phyloP scores from a whole-genome alignment of 2,329 filamentous ascomycete species.

The Basipetospora chlamydospora region DNA sequence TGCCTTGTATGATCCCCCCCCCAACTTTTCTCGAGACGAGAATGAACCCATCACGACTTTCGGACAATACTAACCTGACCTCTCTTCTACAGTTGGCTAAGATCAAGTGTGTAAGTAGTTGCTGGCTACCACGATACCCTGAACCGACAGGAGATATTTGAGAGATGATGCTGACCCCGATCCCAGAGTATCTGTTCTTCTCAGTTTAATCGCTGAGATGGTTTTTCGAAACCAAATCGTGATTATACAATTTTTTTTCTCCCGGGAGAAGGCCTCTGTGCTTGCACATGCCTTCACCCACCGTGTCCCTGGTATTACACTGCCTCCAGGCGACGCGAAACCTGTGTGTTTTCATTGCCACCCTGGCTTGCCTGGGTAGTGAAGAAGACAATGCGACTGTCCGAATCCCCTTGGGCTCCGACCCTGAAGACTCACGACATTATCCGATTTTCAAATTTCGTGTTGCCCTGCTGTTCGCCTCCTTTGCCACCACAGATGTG shows the following conservation, averaged over 20 bases:
- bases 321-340: conserved; percentile 29
- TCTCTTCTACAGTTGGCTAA: conserved; percentile 41
- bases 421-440: too few species aligned
- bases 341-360: conserved; percentile 24
- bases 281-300: conserved; percentile 54
- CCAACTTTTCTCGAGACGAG: conserved; percentile 3
- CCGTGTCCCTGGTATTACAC: conserved; percentile 32
- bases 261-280: conserved; percentile 44
- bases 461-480: too few species aligned
- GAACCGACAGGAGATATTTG: too few species aligned
- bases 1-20: conserved; percentile 6
- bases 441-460: too few species aligned
- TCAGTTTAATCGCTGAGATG: conserved; percentile 93
- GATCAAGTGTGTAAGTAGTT: conserved; percentile 42
- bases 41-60: not conserved
- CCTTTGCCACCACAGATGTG: too few species aligned
- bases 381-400: too few species aligned
- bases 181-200: conserved; percentile 73
- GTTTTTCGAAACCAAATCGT: conserved; percentile 54
- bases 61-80: conserved; percentile 3
- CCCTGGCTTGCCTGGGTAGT: conserved; percentile 20
- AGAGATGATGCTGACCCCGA: conserved; percentile 1
- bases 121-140: too few species aligned
- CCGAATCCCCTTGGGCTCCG: too few species aligned
- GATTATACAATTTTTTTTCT: conserved; percentile 75